Conservation (phyloP, 306 rosid genomes). For the Sesbania bispinosa region DNA sequence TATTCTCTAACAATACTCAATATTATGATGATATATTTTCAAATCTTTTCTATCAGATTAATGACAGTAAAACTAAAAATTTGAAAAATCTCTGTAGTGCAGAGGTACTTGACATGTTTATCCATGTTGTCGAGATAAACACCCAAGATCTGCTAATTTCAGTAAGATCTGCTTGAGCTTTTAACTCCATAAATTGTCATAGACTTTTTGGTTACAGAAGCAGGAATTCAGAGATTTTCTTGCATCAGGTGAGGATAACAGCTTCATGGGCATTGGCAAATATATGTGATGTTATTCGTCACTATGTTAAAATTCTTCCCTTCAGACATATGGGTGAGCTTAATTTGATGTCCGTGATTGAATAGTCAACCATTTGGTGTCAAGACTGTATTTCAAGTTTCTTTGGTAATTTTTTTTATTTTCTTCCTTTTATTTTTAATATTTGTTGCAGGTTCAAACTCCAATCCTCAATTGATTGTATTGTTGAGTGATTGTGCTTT, state of each 20-base stretch:
- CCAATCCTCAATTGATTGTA: conserved; percentile 44
- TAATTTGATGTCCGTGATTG: background rate
- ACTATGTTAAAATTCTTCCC: conserved; percentile 42
- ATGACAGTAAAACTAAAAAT: conserved; percentile 9
- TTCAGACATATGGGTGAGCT: conserved; percentile 55
- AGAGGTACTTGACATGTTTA: conserved; percentile 73
- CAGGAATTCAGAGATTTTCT: conserved; percentile 16
- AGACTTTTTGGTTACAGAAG: background rate
- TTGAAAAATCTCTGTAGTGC: conserved; percentile 54
- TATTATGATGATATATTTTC: conserved; percentile 10
- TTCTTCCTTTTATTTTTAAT: background rate
- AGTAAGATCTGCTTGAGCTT: conserved; percentile 39
- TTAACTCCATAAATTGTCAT: background rate
- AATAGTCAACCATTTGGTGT: conserved; percentile 4
- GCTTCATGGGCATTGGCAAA: conserved; percentile 99
- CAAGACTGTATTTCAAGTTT: background rate
- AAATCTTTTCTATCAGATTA: background rate
- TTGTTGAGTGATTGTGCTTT: conserved; percentile 66
- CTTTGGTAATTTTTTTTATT: background rate
- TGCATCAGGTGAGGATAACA: conserved; percentile 77
- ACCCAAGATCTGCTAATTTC: conserved; percentile 61
- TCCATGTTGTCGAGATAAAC: conserved; percentile 78
- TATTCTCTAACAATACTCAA: no score
- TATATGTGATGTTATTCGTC: conserved; percentile 75
- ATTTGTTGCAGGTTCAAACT: conserved; percentile 42